Evolutionary conservation across 2,329 filamentous ascomycete species (phyloP).

Genomic region (Chalara sp.): DNA sequence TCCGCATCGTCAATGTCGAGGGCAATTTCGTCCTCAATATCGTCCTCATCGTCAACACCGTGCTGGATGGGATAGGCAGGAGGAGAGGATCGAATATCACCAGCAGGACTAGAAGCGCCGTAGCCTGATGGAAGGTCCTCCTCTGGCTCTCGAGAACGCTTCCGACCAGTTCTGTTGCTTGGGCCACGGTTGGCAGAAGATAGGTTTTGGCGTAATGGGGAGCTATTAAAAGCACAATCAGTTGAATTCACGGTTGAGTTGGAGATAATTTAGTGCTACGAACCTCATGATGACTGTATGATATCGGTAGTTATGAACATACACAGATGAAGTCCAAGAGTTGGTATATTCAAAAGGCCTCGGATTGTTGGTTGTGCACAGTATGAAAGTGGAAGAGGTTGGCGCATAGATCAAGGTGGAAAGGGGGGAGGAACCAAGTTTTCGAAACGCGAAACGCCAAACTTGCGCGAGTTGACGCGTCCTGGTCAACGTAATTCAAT

Average conservation of each 20-base stretch:
- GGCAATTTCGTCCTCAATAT: conserved; percentile 67
- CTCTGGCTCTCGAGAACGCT: conserved; percentile 59
- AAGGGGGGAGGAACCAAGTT: background rate
- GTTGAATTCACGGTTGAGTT: conserved; percentile 23
- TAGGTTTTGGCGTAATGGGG: conserved; percentile 74
- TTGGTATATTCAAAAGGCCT: too few species aligned
- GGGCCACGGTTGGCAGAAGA: conserved; percentile 76
- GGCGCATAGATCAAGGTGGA: conserved; percentile 3
- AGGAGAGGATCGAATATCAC: conserved; percentile 55
- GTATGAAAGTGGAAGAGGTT: conserved; percentile 1
- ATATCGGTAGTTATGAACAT: too few species aligned
- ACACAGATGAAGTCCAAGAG: too few species aligned
- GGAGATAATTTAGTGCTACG: background rate
- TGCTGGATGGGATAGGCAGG: conserved; percentile 57
- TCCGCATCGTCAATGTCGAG: conserved; percentile 73
- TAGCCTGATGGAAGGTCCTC: conserved; percentile 49
- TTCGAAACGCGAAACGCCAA: too few species aligned
- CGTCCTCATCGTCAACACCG: conserved; percentile 59
- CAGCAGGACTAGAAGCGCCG: conserved; percentile 45
- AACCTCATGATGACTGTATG: conserved; percentile 19
- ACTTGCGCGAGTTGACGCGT: too few species aligned
- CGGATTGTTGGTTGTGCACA: too few species aligned
- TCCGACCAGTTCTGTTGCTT: conserved; percentile 43
- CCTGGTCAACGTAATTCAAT: too few species aligned
- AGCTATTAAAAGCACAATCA: conserved; percentile 43